Base-by-base conservation (phyloP, 352 stramenopile genomes). In the Peronospora belbahrii region DNA sequence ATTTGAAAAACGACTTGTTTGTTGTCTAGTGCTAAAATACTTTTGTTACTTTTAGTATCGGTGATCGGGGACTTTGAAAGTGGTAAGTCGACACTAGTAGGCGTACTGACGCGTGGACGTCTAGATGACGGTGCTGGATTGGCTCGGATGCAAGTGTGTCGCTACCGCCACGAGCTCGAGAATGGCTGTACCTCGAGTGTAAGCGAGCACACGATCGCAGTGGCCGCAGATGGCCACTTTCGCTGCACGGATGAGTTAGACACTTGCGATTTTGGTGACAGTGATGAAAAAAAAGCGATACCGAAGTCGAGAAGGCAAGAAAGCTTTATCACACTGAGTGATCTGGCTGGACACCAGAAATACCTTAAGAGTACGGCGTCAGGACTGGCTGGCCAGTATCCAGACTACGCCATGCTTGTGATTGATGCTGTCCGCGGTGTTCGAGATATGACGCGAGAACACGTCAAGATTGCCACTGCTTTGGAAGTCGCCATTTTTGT, bases 361-460 rank as follows among this genome's bases (percentile, higher is more conserved):
- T 96, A 96, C 56, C 72, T 95, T 19, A 95, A 95, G 52, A 83
- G 88, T 32, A 95, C 86, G 6, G 73, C 87, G 8, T 83, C 81
- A 2, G 86, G 81, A 2, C 57, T 96, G 22, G 76, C 79, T 7
- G 83, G 83, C 20, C 78, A 89, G 40, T 89, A 88, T 32, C 81
- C 83, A 0, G 81, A 95, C 59, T 93, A 94, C 46, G 74, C 75
- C 0, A 86, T 96, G 71, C 66, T 96, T 4, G 75, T 91, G 6
- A 63, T 91, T 15, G 82, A 94, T 61, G 66, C 61, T 9, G 68
- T 62, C 0, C 54, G 56, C 25, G 83, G 83, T 3, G 69, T 94
- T 13, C 72, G 81, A 51, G 57, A 63, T 6, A 90, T 91, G 76
- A 82, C 78, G n/a, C 69, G 63, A 13, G 75, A 92, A 48, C 76